phyloP scores from a whole-genome alignment of 2,329 filamentous ascomycete species.

The Shiraia sp. region DNA sequence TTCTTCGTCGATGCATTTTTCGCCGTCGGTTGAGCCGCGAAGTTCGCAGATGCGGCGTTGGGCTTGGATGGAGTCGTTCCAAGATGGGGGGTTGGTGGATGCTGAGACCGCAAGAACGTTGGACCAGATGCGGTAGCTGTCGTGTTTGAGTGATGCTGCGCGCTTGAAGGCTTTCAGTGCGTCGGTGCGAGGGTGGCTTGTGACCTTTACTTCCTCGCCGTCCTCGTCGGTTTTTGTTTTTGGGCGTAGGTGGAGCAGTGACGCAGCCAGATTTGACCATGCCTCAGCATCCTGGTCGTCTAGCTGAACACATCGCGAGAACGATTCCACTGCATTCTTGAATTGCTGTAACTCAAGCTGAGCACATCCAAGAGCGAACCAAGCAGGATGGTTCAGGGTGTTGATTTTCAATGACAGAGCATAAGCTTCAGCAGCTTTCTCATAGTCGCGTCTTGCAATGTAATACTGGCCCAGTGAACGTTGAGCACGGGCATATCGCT shows the following conservation, averaged over 20 bases:
- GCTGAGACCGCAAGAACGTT: conserved; percentile 89
- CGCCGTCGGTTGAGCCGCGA: conserved; percentile 66
- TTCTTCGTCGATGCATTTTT: conserved; percentile 75
- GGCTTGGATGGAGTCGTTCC: conserved; percentile 75
- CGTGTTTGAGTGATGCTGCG: conserved; percentile 79
- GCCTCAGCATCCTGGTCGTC: conserved; percentile 89
- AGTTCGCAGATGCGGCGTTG: conserved; percentile 77
- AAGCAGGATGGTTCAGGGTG: conserved; percentile 78
- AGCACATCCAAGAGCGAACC: conserved; percentile 90
- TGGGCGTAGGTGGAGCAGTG: conserved; percentile 71
- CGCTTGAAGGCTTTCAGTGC: conserved; percentile 84
- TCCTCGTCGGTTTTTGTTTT: conserved; percentile 41
- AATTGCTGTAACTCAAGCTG: conserved; percentile 77
- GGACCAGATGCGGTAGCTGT: conserved; percentile 94
- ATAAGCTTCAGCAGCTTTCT: conserved; percentile 77
- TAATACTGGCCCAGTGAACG: conserved; percentile 82
- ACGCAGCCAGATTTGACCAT: conserved; percentile 92
- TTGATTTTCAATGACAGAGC: conserved; percentile 76
- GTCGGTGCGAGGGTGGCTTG: conserved; percentile 63
- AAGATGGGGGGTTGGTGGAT: conserved; percentile 73
- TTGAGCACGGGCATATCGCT: conserved; percentile 84
- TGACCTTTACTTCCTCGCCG: conserved; percentile 30
- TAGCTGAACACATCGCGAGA: conserved; percentile 77
- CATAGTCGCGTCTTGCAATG: conserved; percentile 66
- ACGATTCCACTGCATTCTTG: conserved; percentile 79